Base-by-base conservation (phyloP, 164 flowering plant species). In the Vitis amurensis region DNA sequence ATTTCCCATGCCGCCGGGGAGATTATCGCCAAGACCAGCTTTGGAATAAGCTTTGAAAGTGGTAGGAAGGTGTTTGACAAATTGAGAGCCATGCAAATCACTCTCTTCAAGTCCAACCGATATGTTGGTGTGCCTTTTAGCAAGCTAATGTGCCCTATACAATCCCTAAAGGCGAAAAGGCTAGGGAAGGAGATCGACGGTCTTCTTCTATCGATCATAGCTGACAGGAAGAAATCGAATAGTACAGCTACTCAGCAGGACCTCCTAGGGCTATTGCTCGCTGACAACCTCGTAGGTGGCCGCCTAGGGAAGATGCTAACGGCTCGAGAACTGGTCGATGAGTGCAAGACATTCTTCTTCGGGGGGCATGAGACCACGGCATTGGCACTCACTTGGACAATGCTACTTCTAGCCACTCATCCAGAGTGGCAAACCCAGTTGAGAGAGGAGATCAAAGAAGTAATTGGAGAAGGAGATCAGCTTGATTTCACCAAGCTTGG, bases 281-380 rank as follows among this genome's bases (percentile, higher is more conserved):
- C 77, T 14, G 81, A 68, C n/a, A 79, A 71, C 47, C 49, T 16
- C 0, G 63, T 8, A 0, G 79, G 78, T n/a, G 83, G 79, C 0
- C 17, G 61, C 12, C 10, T 9, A 0, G 82, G 75, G 69, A 80
- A 76, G 79, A 76, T 57, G 7, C 66, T 92, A 19, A 78, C 85
- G 3, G 63, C 71, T 0, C 64, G 79, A 49, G 92, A 91, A 44
- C 81, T 95, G 11, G 89, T 93, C 7, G 97, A 95, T 69, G 97
- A 95, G 80, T 93, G 99, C 84, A 95, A 95, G 81, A 93, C 99
- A 0, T 86, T 95, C 75, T 91, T 95, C 86, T 95, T 93, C 59
- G 97, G 80, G 9, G 98, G 99, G 16, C 92, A 90, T 48, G 99
- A 95, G 66, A 84, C 98, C 31, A 90, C 97, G 0, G 96, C 97